A percentile compares a stretch with the other conserved stretches of the same genome.
phyloP scores from a whole-genome alignment of 2,329 filamentous ascomycete species.

The Mycosphaerella arachidis region DNA sequence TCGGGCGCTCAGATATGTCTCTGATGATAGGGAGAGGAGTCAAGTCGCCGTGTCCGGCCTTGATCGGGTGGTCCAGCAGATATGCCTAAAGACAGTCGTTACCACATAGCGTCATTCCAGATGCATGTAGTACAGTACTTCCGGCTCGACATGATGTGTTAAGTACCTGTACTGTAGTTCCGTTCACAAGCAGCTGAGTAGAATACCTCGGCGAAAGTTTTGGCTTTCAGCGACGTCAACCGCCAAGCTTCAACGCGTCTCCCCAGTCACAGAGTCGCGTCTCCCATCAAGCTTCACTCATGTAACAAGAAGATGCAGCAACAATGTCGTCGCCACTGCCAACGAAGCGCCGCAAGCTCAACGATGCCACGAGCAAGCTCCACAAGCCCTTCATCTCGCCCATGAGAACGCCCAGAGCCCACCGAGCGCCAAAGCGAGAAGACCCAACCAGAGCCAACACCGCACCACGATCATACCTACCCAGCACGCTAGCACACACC shows the following conservation, averaged over 20 bases:
- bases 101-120: no score
- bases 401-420: slow-evolving; percentile 46
- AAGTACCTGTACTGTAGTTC: no score
- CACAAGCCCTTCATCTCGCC: slow-evolving; percentile 70
- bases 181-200: no score
- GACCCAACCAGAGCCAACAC: slow-evolving; percentile 14
- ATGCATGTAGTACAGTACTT: no score
- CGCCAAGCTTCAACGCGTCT: not conserved
- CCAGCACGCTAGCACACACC: slow-evolving; percentile 31
- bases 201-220: no score
- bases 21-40: no score
- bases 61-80: no score
- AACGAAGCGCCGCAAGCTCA: slow-evolving; percentile 59
- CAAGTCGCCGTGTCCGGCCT: no score
- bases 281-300: not conserved
- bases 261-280: not conserved
- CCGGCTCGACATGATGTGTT: no score
- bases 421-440: slow-evolving; percentile 15
- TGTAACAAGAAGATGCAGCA: not conserved
- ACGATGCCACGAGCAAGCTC: slow-evolving; percentile 55
- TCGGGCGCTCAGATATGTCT: no score
- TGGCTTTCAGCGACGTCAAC: not conserved
- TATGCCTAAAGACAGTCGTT: no score
- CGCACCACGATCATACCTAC: slow-evolving; percentile 19
- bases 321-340: slow-evolving; percentile 20